A percentile compares a stretch with the other conserved stretches of the same genome.
phyloP scores from a whole-genome alignment of 116 monocot genomes.

The Thalassia testudinum region DNA sequence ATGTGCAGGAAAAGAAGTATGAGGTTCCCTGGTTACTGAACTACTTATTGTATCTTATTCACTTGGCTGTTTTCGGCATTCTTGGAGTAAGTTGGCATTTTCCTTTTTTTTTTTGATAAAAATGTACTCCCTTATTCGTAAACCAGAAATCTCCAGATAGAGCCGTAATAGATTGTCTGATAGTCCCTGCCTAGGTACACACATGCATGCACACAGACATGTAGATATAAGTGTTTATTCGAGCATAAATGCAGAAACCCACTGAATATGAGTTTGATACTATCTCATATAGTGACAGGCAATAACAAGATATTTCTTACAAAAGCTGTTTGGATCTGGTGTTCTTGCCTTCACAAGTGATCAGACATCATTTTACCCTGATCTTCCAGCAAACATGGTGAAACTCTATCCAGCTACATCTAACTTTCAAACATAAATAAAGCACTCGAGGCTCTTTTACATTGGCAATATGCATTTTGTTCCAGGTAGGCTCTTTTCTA shows the following conservation, averaged over 20 bases:
- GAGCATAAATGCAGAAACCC: no score
- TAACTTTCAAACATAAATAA: no score
- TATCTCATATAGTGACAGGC: conserved; percentile 12
- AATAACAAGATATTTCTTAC: conserved; percentile 39
- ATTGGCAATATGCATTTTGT: neutral
- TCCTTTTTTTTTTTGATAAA: neutral
- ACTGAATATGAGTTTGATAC: no score
- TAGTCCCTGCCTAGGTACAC: no score
- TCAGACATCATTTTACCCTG: conserved; percentile 29
- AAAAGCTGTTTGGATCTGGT: conserved; percentile 40
- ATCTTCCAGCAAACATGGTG: conserved; percentile 62
- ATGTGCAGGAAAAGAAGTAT: conserved; percentile 37
- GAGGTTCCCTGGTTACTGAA: conserved; percentile 40
- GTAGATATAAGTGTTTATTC: no score
- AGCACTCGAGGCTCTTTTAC: neutral
- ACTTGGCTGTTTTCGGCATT: conserved; percentile 67
- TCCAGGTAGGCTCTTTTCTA: conserved; percentile 60
- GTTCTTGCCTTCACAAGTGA: conserved; percentile 32
- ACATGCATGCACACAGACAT: no score
- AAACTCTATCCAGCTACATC: neutral
- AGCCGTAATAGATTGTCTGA: no score
- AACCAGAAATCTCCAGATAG: no score
- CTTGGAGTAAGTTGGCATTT: conserved; percentile 50
- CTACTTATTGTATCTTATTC: conserved; percentile 47
- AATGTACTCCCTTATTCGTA: no score